These are phyloP conservation scores for Starmerella vitae DNA, from an alignment of 805 yeast species.

Conservation along the genomic window DNA sequence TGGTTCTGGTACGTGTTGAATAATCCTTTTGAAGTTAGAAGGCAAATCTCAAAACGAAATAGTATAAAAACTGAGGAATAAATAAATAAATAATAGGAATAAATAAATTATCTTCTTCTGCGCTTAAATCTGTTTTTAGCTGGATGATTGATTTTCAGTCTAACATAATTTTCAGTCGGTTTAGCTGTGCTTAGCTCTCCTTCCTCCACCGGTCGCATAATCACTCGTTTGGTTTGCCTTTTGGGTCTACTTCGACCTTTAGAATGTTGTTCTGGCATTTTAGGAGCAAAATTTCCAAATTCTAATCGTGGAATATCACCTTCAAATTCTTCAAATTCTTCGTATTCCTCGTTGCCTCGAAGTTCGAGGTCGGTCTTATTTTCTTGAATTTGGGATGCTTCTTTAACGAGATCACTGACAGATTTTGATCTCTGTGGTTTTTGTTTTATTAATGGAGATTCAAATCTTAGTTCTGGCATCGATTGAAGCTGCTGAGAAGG, in stretches of 20 bases:
- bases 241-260: constrained; percentile 10
- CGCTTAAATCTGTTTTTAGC: constrained; percentile 2
- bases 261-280: too few relatives aligned
- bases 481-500: background rate
- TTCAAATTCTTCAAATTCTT: too few relatives aligned
- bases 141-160: constrained; percentile 14
- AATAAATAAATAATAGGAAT: background rate
- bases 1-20: constrained; percentile 2
- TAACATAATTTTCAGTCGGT: constrained; percentile 14
- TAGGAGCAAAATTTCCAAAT: too few relatives aligned
- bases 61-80: background rate
- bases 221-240: constrained; percentile 16
- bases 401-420: constrained; percentile 12
- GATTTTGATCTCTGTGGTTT: constrained; percentile 8
- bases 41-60: background rate
- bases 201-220: constrained; percentile 13
- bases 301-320: too few relatives aligned
- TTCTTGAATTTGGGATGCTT: constrained; percentile 1
- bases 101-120: background rate
- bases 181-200: constrained; percentile 8
- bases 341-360: too few relatives aligned
- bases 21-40: constrained; percentile 2
- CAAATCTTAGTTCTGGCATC: background rate
- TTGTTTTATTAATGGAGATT: constrained; percentile 12
- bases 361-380: too few relatives aligned